Base-by-base conservation (phyloP, 768 basidiomycete genomes). In the Vararia minispora region DNA sequence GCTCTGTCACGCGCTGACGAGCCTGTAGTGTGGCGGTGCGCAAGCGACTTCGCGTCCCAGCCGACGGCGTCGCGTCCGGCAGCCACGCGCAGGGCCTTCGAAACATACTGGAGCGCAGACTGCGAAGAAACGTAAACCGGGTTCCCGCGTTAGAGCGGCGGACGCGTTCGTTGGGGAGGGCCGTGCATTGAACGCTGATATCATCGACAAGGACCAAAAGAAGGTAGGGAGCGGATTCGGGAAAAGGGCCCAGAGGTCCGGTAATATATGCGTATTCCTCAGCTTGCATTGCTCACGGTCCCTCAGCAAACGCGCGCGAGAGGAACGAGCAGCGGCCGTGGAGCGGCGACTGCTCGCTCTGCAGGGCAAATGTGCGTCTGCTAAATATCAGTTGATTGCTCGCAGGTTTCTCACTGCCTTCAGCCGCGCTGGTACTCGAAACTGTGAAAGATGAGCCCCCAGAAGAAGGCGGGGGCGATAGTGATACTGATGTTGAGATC, bases 291-390 rank as follows among this genome's bases (percentile, higher is more conserved):
- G 11, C 24, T 34, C 22, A 32, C 34, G 11, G 16, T 20, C 14
- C 20, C 33, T 18, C 51, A 90, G 86, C 54, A 85, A 85, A 54
- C 69, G 79, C 23, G 86, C 84, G 11, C 62, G 85, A 42, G 84
- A 85, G 47, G 82, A 85, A 52, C 69, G 85, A 40, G 85, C 83
- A 2, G 46, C 75, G 25, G 86, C 85, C n/a, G 73, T 71, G 6
- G 82, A 89, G 57, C 64, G 61, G 16, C 68, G 87, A 24, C 36
- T 83, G 10, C 58, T 57, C 34, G 63, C 65, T 7, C 50, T 76
- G 32, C 65, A 69, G 54, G 54, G 52, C 22, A 51, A 51, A 48
- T 47, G 61, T 61, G 40, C 41, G 52, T 43, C 29, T 35, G 31
- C 31, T 12, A 14, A 14, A 10, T 28, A 14, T 22, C 31, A 36